Conservation (phyloP, 1,139 yeast species). For the Kodamaea ohmeri region DNA sequence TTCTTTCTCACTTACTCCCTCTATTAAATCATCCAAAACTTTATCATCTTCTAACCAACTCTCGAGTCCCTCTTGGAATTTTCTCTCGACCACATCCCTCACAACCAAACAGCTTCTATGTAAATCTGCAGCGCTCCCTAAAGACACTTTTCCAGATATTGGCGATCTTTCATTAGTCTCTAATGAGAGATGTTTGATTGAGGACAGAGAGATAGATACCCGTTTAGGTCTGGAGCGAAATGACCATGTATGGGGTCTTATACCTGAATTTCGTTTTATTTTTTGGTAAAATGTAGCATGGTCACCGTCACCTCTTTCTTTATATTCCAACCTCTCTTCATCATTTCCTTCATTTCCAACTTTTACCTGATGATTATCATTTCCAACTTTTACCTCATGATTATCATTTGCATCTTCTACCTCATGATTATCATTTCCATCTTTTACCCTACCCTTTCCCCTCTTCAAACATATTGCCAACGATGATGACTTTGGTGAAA, state of each 20-base stretch:
- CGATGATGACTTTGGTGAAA: conserved; percentile 23
- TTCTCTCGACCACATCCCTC: neutral
- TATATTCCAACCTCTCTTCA: neutral
- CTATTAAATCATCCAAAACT: conserved; percentile 2
- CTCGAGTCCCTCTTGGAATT: conserved; percentile 1
- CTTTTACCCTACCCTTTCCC: conserved; percentile 18
- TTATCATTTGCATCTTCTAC: neutral
- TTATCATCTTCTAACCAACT: conserved; percentile 1
- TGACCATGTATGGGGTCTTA: too few species aligned
- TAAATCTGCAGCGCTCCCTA: neutral
- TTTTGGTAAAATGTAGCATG: too few species aligned
- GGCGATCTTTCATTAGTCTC: neutral
- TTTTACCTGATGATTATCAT: neutral
- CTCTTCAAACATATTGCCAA: conserved; percentile 30
- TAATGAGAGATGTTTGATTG: neutral
- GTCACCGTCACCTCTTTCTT: too few species aligned
- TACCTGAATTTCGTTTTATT: too few species aligned
- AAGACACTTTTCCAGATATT: neutral
- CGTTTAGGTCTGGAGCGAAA: too few species aligned
- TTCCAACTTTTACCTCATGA: neutral
- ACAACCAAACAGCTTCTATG: conserved; percentile 3
- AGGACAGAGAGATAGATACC: too few species aligned
- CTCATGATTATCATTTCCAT: neutral
- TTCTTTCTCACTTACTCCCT: neutral
- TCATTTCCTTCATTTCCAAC: neutral